Conservation (phyloP, 169 alveolate species). For the Ichthyophthirius multifiliis region DNA sequence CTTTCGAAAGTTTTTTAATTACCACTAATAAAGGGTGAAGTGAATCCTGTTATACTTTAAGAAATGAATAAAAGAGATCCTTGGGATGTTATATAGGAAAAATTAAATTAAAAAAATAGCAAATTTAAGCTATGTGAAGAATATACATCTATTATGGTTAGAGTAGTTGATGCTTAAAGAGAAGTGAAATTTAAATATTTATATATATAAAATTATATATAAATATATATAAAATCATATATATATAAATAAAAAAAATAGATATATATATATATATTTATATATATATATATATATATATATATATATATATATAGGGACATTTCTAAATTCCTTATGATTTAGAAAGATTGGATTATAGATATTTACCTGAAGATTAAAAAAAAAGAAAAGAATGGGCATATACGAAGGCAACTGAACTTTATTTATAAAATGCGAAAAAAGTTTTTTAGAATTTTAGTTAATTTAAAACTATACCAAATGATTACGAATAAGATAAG, state of each 20-base stretch:
- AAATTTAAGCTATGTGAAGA: background rate
- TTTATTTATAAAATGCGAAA: background rate
- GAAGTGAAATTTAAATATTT: background rate
- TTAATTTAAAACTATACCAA: background rate
- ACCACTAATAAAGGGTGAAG: constrained; percentile 30
- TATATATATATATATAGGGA: too few species aligned
- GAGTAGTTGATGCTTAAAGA: constrained; percentile 39
- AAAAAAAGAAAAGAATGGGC: constrained; percentile 15
- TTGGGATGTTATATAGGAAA: constrained; percentile 20
- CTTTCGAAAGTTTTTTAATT: constrained; percentile 16
- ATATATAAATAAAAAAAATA: too few species aligned
- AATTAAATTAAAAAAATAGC: background rate
- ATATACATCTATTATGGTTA: constrained; percentile 22
- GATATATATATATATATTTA: too few species aligned
- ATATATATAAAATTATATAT: background rate
- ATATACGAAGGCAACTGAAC: background rate
- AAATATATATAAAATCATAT: background rate
- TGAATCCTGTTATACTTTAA: constrained; percentile 5
- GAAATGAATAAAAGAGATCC: constrained; percentile 20
- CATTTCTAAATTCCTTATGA: constrained; percentile 28
- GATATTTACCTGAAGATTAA: constrained; percentile 25
- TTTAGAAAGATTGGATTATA: constrained; percentile 29
- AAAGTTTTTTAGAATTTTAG: background rate
- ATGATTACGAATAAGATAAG: background rate
- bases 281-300: too few species aligned